phyloP scores from a whole-genome alignment of 768 basidiomycete genomes.

The Lanmaoa pseudosensibilis region DNA sequence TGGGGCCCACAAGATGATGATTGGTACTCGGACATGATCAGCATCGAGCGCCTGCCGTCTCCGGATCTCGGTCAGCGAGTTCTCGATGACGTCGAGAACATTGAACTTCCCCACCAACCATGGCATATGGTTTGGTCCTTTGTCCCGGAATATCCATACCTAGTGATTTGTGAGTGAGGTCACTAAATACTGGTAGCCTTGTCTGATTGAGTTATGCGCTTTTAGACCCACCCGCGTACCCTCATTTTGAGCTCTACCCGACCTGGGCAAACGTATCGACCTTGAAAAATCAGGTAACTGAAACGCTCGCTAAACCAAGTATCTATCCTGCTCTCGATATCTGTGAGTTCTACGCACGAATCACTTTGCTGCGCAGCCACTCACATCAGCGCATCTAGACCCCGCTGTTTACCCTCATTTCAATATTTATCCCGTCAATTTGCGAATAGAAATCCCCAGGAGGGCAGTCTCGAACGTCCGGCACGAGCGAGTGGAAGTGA shows the following conservation, averaged over 20 bases:
- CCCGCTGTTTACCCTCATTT: slow-evolving; percentile 43
- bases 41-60: slow-evolving; percentile 45
- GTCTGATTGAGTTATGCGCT: slow-evolving; percentile 4
- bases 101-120: slow-evolving; percentile 6
- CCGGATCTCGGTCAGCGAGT: slow-evolving; percentile 61
- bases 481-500: slow-evolving; percentile 7
- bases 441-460: neutral
- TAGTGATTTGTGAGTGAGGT: slow-evolving; percentile 30
- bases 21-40: slow-evolving; percentile 36
- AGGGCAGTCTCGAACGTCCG: neutral
- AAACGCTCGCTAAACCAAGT: neutral
- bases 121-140: slow-evolving; percentile 17
- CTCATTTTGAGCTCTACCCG: slow-evolving; percentile 38
- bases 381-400: slow-evolving; percentile 34
- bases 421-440: slow-evolving; percentile 38
- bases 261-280: neutral
- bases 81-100: slow-evolving; percentile 53
- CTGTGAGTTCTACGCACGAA: slow-evolving; percentile 11
- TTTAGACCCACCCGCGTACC: slow-evolving; percentile 27
- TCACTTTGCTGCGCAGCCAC: neutral
- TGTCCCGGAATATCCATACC: slow-evolving; percentile 22
- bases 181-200: neutral
- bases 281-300: neutral
- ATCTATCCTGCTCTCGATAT: slow-evolving; percentile 28
- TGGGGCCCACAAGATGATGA: slow-evolving; percentile 53